A percentile compares a stretch with the other conserved stretches of the same genome.
These are phyloP conservation scores for Cadophora luteo-olivacea DNA, from an alignment of 2,329 filamentous ascomycete genomes.

Conservation along the genomic window DNA sequence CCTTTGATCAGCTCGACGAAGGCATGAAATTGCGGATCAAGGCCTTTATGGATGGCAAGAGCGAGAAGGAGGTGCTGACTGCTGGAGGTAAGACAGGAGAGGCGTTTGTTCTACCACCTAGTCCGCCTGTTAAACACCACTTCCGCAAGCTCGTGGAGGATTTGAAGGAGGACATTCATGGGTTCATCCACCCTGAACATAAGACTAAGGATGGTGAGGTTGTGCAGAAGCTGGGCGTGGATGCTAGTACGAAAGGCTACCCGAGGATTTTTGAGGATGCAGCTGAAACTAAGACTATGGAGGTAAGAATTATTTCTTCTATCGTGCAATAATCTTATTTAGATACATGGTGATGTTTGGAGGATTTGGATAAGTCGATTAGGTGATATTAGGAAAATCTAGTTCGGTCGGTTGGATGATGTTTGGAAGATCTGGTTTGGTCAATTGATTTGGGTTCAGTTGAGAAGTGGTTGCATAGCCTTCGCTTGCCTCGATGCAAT, in stretches of 20 bases:
- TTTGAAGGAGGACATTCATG: constrained; percentile 23
- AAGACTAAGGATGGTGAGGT: constrained; percentile 10
- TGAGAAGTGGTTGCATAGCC: too few species aligned
- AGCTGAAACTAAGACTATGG: constrained; percentile 43
- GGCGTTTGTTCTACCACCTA: constrained; percentile 43
- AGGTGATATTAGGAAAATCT: too few species aligned
- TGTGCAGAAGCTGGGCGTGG: neutral
- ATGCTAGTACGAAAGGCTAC: constrained; percentile 6
- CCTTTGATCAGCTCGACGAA: constrained; percentile 41
- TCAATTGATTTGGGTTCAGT: too few species aligned
- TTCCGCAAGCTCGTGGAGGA: constrained; percentile 41
- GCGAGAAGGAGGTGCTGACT: constrained; percentile 36
- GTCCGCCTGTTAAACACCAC: constrained; percentile 44
- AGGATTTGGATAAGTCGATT: too few species aligned
- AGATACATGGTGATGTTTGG: neutral
- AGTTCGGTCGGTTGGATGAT: too few species aligned
- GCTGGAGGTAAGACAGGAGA: constrained; percentile 25
- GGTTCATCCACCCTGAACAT: constrained; percentile 21
- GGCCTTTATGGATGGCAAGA: constrained; percentile 43
- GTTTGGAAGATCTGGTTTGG: neutral
- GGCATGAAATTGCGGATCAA: constrained; percentile 43
- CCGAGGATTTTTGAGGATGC: constrained; percentile 46
- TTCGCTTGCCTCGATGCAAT: too few species aligned
- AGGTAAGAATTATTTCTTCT: constrained; percentile 38
- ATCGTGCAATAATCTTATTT: neutral